Evolutionary conservation across 2,329 filamentous ascomycete species (phyloP).

Genomic region (Botrytis sinoallii): DNA sequence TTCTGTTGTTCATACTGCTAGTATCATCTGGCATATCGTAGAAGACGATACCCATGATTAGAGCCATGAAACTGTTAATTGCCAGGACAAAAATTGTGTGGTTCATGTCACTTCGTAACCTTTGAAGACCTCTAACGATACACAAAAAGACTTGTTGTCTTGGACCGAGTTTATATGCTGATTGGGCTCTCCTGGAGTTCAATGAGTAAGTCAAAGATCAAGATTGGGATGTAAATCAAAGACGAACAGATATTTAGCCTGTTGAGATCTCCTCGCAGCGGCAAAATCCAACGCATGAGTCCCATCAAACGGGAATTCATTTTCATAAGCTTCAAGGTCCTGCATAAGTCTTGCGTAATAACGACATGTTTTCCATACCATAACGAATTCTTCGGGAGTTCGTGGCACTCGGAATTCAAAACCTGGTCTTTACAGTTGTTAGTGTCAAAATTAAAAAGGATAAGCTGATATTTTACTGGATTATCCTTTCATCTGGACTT

Average conservation of each 20-base stretch:
- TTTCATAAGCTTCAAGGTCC: constrained; percentile 36
- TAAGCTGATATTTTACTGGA: neutral
- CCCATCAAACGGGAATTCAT: constrained; percentile 44
- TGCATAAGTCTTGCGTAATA: constrained; percentile 43
- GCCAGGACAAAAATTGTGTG: constrained; percentile 53
- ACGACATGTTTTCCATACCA: constrained; percentile 48
- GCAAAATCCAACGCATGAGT: constrained; percentile 44
- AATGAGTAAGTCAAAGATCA: neutral
- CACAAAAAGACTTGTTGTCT: constrained; percentile 76
- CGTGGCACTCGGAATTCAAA: constrained; percentile 61
- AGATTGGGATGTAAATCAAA: neutral
- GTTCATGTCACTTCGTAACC: constrained; percentile 71
- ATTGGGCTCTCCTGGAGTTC: constrained; percentile 52
- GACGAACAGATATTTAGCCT: constrained; percentile 27
- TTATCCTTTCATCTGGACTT: constrained; percentile 43
- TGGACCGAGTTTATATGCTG: constrained; percentile 80
- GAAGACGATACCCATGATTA: constrained; percentile 61
- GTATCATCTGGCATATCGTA: constrained; percentile 56
- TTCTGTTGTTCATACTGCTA: constrained; percentile 58
- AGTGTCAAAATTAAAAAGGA: constrained; percentile 33
- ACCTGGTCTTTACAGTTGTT: constrained; percentile 45
- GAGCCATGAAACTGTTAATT: constrained; percentile 47
- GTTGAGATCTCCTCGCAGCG: constrained; percentile 38
- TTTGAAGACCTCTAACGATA: constrained; percentile 74
- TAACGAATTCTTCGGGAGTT: constrained; percentile 68